Percentiles rank a stretch among this genome's conserved stretches.
phyloP scores from a whole-genome alignment of 192 early-diverging fungal genomes.

The Mortierella claussenii region DNA sequence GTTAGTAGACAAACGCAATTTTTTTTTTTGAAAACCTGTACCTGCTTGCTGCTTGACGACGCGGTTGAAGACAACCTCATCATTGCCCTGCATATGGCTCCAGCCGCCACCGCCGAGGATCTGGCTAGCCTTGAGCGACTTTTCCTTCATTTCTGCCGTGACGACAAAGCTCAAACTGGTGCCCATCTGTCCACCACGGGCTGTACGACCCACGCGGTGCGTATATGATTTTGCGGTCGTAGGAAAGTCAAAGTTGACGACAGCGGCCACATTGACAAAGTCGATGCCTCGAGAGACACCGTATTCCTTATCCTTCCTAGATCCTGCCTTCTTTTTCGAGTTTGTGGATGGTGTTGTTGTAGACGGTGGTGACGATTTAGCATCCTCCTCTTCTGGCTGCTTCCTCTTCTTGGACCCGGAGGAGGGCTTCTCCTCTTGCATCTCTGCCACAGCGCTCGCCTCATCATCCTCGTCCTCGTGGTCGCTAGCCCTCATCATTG shows the following conservation, averaged over 20 bases:
- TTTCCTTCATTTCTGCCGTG: constrained; percentile 59
- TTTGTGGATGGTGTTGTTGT: constrained; percentile 46
- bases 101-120: constrained; percentile 38
- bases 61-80: constrained; percentile 78
- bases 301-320: constrained; percentile 84
- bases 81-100: constrained; percentile 53
- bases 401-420: constrained; percentile 41
- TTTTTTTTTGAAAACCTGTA: constrained; percentile 8
- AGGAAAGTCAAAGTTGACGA: constrained; percentile 99
- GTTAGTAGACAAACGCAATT: too few relatives aligned
- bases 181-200: constrained; percentile 89
- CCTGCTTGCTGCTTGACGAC: constrained; percentile 78
- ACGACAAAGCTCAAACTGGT: constrained; percentile 90
- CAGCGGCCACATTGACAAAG: constrained; percentile 90
- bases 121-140: constrained; percentile 29
- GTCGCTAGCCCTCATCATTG: constrained; percentile 46
- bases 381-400: constrained; percentile 41
- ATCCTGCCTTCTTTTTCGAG: constrained; percentile 56
- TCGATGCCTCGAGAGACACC: constrained; percentile 97
- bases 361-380: constrained; percentile 11
- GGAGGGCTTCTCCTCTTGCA: constrained; percentile 25
- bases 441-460: constrained; percentile 27
- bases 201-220: constrained; percentile 96
- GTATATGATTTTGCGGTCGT: constrained; percentile 84
- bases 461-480: constrained; percentile 46